Evolutionary conservation across 1,284 basidiomycete species (phyloP), one percentile per base, ranked within the genome.

Genomic region (Microbotryomycetes sp.): DNA sequence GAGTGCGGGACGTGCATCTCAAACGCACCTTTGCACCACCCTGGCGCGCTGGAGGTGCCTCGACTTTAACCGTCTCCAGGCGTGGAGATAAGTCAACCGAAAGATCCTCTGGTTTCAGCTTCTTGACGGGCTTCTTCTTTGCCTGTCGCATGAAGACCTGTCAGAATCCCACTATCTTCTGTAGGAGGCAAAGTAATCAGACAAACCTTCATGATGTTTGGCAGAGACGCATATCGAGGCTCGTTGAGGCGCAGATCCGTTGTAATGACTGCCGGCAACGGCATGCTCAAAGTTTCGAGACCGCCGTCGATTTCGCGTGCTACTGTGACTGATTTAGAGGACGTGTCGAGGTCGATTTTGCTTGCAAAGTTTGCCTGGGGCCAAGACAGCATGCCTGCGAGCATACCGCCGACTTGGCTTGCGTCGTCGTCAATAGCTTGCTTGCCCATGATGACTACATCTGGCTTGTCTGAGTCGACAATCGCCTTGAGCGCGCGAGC

Each of bases 401-500:
- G 82, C 89, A 97, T 97, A 75, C 97, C 93, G 1, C 94, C 94
- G 7, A 94, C 97, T 78, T 93, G 87, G n/a, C 90, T 89, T 3
- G 89, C 83, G 76, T 98, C 94, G 71, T 96, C 93, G 77, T 98
- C 94, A 71, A 98, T 98, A 13, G 94, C 88, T 77, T 98, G 94
- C 78, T 98, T 98, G n/a, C 96, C 94, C 78, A 97, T 82, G 66
- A 98, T 92, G 57, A 98, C 86, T 60, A 98, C 72, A 72, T 97
- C 93, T 35, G 81, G 79, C 53, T 75, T 73, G 51, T 75, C 76
- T 63, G 82, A 81, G 61, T 86, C 81, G 60, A 97, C 86, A 65
- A 94, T 72, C 5, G 87, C 86, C 56, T 82, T 82, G 64, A 98
- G 81, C 2, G 87, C 83, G 75, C 91, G 90, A 47, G 93, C 91